Conservation (phyloP, 345 rosid genomes). For the Rhodomyrtus tomentosa region DNA sequence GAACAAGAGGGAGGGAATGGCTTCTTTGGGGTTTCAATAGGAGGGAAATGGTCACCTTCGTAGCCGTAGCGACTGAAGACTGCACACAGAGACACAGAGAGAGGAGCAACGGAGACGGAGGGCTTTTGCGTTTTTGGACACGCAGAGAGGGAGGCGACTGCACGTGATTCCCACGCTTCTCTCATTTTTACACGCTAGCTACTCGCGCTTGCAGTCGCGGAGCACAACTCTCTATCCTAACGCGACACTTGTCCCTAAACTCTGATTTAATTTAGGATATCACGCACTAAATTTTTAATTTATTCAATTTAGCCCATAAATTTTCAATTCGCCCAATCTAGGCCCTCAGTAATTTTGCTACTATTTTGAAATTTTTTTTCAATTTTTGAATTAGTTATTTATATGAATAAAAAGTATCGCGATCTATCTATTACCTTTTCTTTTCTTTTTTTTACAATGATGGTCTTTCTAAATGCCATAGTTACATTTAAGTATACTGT, state of each 20-base stretch:
- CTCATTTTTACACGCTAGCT: too few relatives aligned
- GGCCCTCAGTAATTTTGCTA: neutral
- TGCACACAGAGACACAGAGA: neutral
- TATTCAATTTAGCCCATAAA: neutral
- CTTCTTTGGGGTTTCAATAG: neutral
- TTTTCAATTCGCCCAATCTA: too few relatives aligned
- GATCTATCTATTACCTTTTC: neutral
- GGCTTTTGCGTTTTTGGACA: neutral
- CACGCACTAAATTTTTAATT: neutral
- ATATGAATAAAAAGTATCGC: neutral
- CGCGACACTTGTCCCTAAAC: neutral
- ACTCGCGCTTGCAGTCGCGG: too few relatives aligned
- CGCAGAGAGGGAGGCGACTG: neutral
- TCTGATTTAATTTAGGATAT: rapidly evolving
- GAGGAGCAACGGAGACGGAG: neutral
- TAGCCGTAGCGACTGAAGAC: neutral
- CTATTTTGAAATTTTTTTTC: neutral
- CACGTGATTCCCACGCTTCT: neutral
- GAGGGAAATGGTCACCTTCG: neutral
- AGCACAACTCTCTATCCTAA: too few relatives aligned
- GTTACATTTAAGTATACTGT: neutral
- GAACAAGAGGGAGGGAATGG: neutral
- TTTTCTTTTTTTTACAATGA: neutral
- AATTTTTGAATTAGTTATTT: neutral
- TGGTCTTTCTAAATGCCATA: neutral